Conservation (phyloP, 2,329 filamentous ascomycete species). For the Setomelanomma holmii region DNA sequence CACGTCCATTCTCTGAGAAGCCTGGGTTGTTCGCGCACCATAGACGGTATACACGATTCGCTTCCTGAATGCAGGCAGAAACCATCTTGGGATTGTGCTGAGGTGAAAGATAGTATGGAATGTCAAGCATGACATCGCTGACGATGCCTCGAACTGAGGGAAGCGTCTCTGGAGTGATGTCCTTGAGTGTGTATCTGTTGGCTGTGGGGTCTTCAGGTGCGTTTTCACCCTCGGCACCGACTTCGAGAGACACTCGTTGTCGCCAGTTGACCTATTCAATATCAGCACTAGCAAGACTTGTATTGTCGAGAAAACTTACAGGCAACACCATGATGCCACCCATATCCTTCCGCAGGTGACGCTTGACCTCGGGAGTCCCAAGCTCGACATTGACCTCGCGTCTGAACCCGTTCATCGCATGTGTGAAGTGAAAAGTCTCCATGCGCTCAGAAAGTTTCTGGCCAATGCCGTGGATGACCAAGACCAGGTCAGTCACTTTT, state of each 20-base stretch:
- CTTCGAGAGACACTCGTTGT: constrained; percentile 84
- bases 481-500: constrained; percentile 82
- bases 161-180: constrained; percentile 90
- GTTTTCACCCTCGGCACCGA: constrained; percentile 64
- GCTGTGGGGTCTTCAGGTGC: constrained; percentile 63
- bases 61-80: constrained; percentile 83
- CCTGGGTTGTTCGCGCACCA: constrained; percentile 95
- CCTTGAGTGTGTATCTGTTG: constrained; percentile 74
- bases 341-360: constrained; percentile 76
- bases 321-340: constrained; percentile 94
- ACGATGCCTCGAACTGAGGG: constrained; percentile 91
- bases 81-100: constrained; percentile 93
- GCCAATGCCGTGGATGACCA: constrained; percentile 94
- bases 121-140: constrained; percentile 97
- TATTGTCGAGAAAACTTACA: constrained; percentile 32
- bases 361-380: constrained; percentile 74
- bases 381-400: constrained; percentile 86
- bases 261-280: constrained; percentile 80
- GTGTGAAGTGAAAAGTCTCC: constrained; percentile 96
- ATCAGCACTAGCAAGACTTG: constrained; percentile 14
- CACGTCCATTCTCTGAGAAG: constrained; percentile 79
- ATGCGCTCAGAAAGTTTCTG: constrained; percentile 95
- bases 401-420: constrained; percentile 90
- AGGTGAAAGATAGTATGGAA: constrained; percentile 96
- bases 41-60: constrained; percentile 91